Percentiles rank a stretch among this genome's conserved stretches.
Conservation (phyloP, 1,284 basidiomycete genomes). For the Heimioporus retisporus region DNA sequence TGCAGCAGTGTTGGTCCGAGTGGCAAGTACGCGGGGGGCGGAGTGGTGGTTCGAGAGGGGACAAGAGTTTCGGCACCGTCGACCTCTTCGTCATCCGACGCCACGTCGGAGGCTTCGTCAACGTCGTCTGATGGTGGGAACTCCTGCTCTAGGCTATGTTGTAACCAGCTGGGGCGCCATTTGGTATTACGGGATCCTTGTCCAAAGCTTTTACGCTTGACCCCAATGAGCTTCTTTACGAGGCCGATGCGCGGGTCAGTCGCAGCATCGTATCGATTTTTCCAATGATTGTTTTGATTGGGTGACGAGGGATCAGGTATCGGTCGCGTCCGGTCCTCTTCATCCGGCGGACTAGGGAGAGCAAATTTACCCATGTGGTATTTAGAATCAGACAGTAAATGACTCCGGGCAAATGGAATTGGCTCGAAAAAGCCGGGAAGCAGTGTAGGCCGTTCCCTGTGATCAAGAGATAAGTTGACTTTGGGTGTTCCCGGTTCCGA, state of each 20-base stretch:
- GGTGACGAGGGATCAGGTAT: constrained; percentile 28
- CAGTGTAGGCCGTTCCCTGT: constrained; percentile 17
- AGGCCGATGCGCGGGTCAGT: constrained; percentile 78
- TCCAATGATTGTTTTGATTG: constrained; percentile 52
- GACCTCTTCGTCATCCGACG: constrained; percentile 50
- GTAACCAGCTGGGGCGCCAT: constrained; percentile 50
- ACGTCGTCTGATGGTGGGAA: constrained; percentile 24
- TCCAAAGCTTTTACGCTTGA: constrained; percentile 64
- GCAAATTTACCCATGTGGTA: constrained; percentile 82
- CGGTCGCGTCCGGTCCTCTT: constrained; percentile 51
- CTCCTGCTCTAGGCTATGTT: constrained; percentile 50
- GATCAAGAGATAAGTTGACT: constrained; percentile 50
- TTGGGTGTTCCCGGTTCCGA: constrained; percentile 65
- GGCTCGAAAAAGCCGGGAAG: constrained; percentile 64
- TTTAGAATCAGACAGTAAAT: constrained; percentile 73
- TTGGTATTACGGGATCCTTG: constrained; percentile 41
- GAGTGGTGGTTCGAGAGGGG: constrained; percentile 69
- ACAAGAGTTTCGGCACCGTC: constrained; percentile 43
- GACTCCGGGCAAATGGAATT: constrained; percentile 73
- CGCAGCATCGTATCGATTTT: constrained; percentile 58
- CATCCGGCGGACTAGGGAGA: constrained; percentile 68
- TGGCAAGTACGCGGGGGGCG: constrained; percentile 75
- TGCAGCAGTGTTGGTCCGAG: constrained; percentile 71
- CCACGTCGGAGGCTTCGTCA: constrained; percentile 48
- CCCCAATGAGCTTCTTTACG: constrained; percentile 69